phyloP scores from a whole-genome alignment of 495 filamentous ascomycete genomes.

The Penicillium antarcticum region DNA sequence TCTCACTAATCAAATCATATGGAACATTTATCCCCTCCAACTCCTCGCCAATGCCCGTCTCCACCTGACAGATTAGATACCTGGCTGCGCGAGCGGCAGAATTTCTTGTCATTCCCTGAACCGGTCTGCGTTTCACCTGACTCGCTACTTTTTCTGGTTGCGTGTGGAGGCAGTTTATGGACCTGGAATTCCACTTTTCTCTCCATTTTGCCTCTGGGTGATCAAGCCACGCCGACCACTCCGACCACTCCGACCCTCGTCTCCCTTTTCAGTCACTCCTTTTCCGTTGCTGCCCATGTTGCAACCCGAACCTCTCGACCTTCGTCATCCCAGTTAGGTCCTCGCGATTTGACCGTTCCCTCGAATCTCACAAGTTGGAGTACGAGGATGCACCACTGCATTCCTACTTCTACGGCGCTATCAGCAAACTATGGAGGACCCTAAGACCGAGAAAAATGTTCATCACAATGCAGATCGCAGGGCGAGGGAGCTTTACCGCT shows the following conservation, averaged over 20 bases:
- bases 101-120: slow-evolving; percentile 1
- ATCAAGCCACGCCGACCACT: neutral
- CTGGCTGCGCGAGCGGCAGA: neutral
- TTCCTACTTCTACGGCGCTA: slow-evolving; percentile 2
- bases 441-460: slow-evolving; percentile 1
- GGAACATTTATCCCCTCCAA: slow-evolving; percentile 14
- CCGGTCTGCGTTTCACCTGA: slow-evolving; percentile 1
- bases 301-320: neutral
- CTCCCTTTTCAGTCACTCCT: slow-evolving; percentile 4
- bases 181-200: slow-evolving; percentile 7
- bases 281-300: neutral
- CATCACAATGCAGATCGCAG: slow-evolving; percentile 24
- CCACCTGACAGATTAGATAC: slow-evolving; percentile 14
- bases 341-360: neutral
- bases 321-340: neutral
- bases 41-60: slow-evolving; percentile 6
- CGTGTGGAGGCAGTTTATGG: slow-evolving; percentile 5
- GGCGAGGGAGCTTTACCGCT: slow-evolving; percentile 39
- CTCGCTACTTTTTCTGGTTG: neutral
- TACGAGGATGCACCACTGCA: slow-evolving; percentile 15
- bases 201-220: neutral
- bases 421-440: slow-evolving; percentile 15
- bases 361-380: slow-evolving; percentile 25
- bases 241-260: neutral
- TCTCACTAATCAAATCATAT: slow-evolving; percentile 13